Conservation (phyloP, 805 yeast genomes). For the Wickerhamiella nectarea region DNA sequence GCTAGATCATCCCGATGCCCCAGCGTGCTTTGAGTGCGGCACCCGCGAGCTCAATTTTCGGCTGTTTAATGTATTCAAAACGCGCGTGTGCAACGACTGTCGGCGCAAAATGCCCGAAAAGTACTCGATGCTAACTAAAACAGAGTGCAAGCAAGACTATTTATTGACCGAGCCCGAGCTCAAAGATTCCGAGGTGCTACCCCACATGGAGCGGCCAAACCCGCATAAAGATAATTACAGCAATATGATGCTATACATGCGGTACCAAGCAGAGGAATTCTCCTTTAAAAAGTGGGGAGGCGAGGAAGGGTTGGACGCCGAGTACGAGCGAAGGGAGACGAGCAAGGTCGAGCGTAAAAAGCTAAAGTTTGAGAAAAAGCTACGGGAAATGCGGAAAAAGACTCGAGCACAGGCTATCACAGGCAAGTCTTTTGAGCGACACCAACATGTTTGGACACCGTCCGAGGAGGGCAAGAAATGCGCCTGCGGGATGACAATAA, state of each 20-base stretch:
- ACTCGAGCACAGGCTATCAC: slow-evolving; percentile 86
- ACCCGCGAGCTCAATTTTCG: slow-evolving; percentile 71
- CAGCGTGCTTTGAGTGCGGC: slow-evolving; percentile 71
- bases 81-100: slow-evolving; percentile 72
- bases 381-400: slow-evolving; percentile 77
- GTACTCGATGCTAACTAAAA: slow-evolving; percentile 80
- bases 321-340: slow-evolving; percentile 75
- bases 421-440: slow-evolving; percentile 40
- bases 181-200: slow-evolving; percentile 50
- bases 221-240: slow-evolving; percentile 85
- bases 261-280: slow-evolving; percentile 86
- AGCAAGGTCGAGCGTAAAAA: slow-evolving; percentile 61
- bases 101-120: slow-evolving; percentile 65
- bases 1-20: slow-evolving; percentile 54
- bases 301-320: slow-evolving; percentile 75
- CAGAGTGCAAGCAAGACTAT: slow-evolving; percentile 90
- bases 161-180: slow-evolving; percentile 87
- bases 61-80: slow-evolving; percentile 46
- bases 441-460: slow-evolving; percentile 61
- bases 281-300: slow-evolving; percentile 95
- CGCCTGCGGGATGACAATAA: slow-evolving; percentile 17
- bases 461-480: slow-evolving; percentile 13
- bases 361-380: slow-evolving; percentile 59
- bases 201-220: slow-evolving; percentile 76
- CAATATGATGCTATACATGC: slow-evolving; percentile 79